Base-by-base conservation (phyloP, 352 stramenopile genomes). In the Peronospora tabacina region DNA sequence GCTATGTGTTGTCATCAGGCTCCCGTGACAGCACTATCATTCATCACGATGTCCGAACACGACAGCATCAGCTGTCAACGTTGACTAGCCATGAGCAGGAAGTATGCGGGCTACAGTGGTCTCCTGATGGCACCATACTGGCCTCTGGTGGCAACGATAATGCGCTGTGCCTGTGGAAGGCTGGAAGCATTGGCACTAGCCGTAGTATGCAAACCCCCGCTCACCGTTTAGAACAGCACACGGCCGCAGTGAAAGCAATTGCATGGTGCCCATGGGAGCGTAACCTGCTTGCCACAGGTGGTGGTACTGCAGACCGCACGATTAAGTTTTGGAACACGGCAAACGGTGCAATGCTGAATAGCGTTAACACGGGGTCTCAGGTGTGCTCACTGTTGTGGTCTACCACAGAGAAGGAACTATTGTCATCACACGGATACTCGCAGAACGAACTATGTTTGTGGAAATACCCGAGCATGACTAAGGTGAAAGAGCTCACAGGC, bases 291-390 rank as follows among this genome's bases (percentile, higher is more conserved):
- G 97, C 97, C 1, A 97, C 92, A 9, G 97, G 97, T 44, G 97
- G 95, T 26, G 97, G 97, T 54, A 99, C 97, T 16, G 96, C 96
- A 15, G 97, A 99, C 72, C 78, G 96, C 30, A 96, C 85, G 46
- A 99, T 99, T 74, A 99, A 99, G 72, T 98, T 99, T 57, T 99
- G 97, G 97, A 98, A 99, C 68, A 91, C 91, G 9, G 74, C 73
- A 12, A 97, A 87, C 19, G 79, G 98, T 13, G 97, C 98, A 49
- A 84, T 68, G 89, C 84, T 97, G 55, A 81, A 97, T 87, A 98
- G 85, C 15, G 87, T 99, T 13, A 93, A 99, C 66, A 99, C 96
- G 38, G 96, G 95, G 44, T 97, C 85, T 11, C 96, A 99, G 60
- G 96, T 99, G 8, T 98, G 96, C 66, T 92, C 93, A 2, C 75